Evolutionary conservation across 305 asterid species (phyloP), one percentile per base, ranked within the genome.

Genomic region (Solanum chacoense): DNA sequence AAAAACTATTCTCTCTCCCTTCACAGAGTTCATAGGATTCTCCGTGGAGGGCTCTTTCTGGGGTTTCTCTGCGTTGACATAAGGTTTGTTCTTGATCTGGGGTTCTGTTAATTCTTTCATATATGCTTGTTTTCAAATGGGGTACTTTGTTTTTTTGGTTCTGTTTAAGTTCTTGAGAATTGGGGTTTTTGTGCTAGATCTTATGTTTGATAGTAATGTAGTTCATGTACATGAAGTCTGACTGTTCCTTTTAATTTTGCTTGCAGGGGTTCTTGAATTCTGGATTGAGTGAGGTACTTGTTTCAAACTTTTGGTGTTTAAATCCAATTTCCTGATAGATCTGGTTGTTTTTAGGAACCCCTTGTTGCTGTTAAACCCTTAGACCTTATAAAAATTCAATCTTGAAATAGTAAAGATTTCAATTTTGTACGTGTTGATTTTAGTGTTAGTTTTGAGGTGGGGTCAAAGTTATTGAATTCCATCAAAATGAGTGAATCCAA

Each of bases 401-500:
- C 87, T 84, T 81, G 67, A 10, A 81, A 81, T 24, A 22, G 31
- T 63, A 63, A 63, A 63, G 28, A 63, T 63, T 63, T 22, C 71
- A 63, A 63, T 22, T 22, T 63, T 3, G n/a, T 24, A 42, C 37
- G 34, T 38, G 65, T 38, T 24, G 14, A 4, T 24, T 79, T 79
- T 38, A 38, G 26, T 59, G 69, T 38, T 38, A 13, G 85, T 37
- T 2, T 36, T 78, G 85, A 12, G 35, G 26, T 37, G 11, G n/a
- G 34, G 63, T 65, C 6, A 78, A 29, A 81, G 73, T 50, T 50
- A 9, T 45, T 31, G 73, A 31, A 16, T 84, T 55, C n/a, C 75
- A 84, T 32, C 74, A 86, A 71, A 74, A 90, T 90, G 90, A 87
- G 37, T 75, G 91, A 87, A 87, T 65, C 86, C 7, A 76, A 36